phyloP scores from a whole-genome alignment of 2,329 filamentous ascomycete genomes.

The Xylaria sp. region DNA sequence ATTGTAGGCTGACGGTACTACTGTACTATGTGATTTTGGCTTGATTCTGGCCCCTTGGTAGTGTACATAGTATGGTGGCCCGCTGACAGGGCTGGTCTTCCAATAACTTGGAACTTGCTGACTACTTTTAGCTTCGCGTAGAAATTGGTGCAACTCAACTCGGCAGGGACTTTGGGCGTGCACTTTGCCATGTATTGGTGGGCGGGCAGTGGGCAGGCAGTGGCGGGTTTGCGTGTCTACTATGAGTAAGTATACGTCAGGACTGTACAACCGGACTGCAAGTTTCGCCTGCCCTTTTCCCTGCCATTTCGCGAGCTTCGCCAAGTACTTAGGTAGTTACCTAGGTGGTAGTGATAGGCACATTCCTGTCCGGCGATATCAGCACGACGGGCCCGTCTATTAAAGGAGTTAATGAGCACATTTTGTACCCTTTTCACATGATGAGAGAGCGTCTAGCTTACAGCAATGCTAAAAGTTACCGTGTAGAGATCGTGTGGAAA shows the following conservation, averaged over 20 bases:
- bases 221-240: conserved; percentile 14
- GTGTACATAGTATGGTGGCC: not conserved
- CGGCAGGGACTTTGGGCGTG: conserved; percentile 19
- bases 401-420: conserved; percentile 3
- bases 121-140: conserved; percentile 27
- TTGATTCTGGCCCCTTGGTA: not conserved
- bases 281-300: conserved; percentile 9
- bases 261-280: conserved; percentile 15
- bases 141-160: conserved; percentile 19
- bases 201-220: not conserved
- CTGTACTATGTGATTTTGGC: too few relatives aligned
- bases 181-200: conserved; percentile 1
- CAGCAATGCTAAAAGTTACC: conserved; percentile 5
- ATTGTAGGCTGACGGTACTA: not conserved
- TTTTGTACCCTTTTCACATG: not conserved
- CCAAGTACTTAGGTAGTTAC: too few relatives aligned
- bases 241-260: conserved; percentile 32
- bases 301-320: conserved; percentile 15
- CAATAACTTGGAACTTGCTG: conserved; percentile 19
- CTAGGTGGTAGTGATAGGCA: too few relatives aligned
- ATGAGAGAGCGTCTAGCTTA: conserved; percentile 17
- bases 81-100: conserved; percentile 6
- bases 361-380: conserved; percentile 2
- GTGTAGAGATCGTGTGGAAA: conserved; percentile 29
- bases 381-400: conserved; percentile 3